phyloP scores from a whole-genome alignment of 495 filamentous ascomycete species.

The Tetracladium setigerum region DNA sequence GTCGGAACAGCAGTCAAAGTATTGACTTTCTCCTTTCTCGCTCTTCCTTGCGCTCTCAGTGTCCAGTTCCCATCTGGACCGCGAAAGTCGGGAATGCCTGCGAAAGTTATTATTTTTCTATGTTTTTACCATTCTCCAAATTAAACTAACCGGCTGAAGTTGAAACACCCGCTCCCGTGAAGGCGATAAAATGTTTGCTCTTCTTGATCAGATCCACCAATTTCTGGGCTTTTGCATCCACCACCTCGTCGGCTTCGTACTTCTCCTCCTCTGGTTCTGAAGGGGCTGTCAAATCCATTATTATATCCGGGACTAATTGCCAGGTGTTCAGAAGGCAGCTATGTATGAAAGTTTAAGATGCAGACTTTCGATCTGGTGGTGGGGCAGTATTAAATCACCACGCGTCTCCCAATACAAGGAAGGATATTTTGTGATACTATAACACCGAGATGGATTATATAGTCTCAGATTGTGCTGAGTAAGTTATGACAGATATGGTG shows the following conservation, averaged over 20 bases:
- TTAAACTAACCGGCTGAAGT: constrained; percentile 35
- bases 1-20: constrained; percentile 37
- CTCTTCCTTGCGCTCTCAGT: constrained; percentile 29
- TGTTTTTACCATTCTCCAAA: too few relatives aligned
- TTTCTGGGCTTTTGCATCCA: constrained; percentile 29
- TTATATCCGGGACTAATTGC: too few relatives aligned
- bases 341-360: too few relatives aligned
- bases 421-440: too few relatives aligned
- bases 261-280: constrained; percentile 29
- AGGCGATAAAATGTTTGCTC: constrained; percentile 39
- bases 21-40: constrained; percentile 22
- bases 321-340: too few relatives aligned
- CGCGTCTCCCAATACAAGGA: too few relatives aligned
- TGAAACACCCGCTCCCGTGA: constrained; percentile 38
- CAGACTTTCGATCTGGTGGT: too few relatives aligned
- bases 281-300: constrained; percentile 31
- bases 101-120: background rate
- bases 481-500: too few relatives aligned
- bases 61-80: constrained; percentile 39
- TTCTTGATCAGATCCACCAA: constrained; percentile 30
- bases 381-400: too few relatives aligned
- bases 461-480: too few relatives aligned
- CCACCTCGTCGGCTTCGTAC: constrained; percentile 21
- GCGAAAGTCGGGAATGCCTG: constrained; percentile 39
- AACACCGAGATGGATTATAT: too few relatives aligned